Base-by-base conservation (phyloP, 2,329 filamentous ascomycete species). In the Trichophyton equinum region DNA sequence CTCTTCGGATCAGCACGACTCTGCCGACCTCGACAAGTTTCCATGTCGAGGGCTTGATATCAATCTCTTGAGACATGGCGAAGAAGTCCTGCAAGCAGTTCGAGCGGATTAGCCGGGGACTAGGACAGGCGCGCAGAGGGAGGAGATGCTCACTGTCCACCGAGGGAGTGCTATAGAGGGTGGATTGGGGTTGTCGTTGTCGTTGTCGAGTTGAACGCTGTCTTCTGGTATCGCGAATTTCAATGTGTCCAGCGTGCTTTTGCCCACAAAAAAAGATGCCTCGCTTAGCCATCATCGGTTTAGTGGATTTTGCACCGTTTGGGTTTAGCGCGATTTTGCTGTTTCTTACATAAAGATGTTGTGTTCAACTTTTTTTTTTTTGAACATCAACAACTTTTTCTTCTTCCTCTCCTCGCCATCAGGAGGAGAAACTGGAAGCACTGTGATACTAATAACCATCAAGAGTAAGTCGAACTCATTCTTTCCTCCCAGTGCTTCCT, bases 1-100 rank as follows among this genome's bases (percentile, higher is more conserved):
- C 88, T 76, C 84, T 81, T 79, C 89, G 87, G 82, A 97, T 86
- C 78, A 95, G 85, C 77, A 96, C 87, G 75, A 99, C 86, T 77
- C 94, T 91, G 86, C 94, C 94, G 79, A 96, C 89, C 87, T 99
- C 91, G 78, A 99, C 91, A 80, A 91, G 84, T 83, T 91, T 91
- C 91, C 91, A 95, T 78, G 85, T 83, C 76, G 88, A 87, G 78
- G 85, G 81, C 81, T 86, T 86, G 80, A 91, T 86, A 75, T 86
- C 81, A 80, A 87, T 85, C 51, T 55, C 51, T 82, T 89, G 86
- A 80, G 86, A 85, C 87, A 90, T 90, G 84, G 79, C 86, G 82
- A 79, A 79, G 78, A 77, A 79, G 77, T 79, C 81, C 80, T 85
- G 74, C 65, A 71, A 30, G 67, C 65, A 58, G 51, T 20, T 49